Conservation (phyloP, 768 basidiomycete genomes). For the Mycena pura region DNA sequence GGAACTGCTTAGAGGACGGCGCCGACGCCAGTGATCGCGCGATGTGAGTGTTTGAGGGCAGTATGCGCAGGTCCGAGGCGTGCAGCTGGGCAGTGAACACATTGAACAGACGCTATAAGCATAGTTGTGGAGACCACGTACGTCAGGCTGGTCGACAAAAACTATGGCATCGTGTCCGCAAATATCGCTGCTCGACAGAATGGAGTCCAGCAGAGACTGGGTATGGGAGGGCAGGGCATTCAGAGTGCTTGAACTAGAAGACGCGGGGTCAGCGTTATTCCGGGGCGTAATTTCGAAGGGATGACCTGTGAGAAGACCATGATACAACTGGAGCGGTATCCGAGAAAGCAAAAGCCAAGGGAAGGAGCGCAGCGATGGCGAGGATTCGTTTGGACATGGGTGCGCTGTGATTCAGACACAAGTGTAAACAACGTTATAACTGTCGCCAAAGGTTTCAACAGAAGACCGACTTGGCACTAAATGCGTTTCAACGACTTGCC, state of each 20-base stretch:
- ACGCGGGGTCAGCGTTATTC: not conserved
- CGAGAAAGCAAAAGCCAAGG: slow-evolving; percentile 61
- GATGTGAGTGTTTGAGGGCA: slow-evolving; percentile 59
- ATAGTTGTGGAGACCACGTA: slow-evolving; percentile 43
- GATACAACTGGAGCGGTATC: slow-evolving; percentile 69
- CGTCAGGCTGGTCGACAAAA: slow-evolving; percentile 75
- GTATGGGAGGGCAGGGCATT: slow-evolving; percentile 44
- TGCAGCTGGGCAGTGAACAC: slow-evolving; percentile 60
- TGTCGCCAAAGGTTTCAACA: no score
- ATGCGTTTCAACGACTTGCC: no score
- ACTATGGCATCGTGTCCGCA: slow-evolving; percentile 74
- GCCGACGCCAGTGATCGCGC: slow-evolving; percentile 54
- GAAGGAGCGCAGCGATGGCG: slow-evolving; percentile 52
- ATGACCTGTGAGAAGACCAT: slow-evolving; percentile 73
- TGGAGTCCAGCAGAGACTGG: slow-evolving; percentile 48
- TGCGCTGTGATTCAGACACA: no score
- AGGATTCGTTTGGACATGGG: slow-evolving; percentile 53
- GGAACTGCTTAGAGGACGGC: slow-evolving; percentile 64
- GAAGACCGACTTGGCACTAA: no score
- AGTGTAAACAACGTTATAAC: no score
- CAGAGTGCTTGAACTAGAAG: slow-evolving; percentile 55
- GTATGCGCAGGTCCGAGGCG: slow-evolving; percentile 74
- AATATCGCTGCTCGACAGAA: slow-evolving; percentile 52
- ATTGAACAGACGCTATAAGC: not conserved
- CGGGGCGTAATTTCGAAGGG: not conserved